phyloP scores from a whole-genome alignment of 2,329 filamentous ascomycete species.

The Penicillium sclerotigenum region DNA sequence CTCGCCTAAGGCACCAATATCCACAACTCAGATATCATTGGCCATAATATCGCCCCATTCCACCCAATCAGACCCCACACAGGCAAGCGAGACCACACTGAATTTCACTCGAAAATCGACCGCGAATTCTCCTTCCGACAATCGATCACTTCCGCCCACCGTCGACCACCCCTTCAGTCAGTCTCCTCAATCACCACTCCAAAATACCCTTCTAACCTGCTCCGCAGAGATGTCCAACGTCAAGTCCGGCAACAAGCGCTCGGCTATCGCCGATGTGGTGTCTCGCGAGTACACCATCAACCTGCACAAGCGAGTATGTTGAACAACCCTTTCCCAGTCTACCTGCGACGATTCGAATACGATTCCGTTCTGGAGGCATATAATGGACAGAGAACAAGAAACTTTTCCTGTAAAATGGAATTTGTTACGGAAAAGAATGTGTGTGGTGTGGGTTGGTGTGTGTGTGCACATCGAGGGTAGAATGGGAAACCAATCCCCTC shows the following conservation, averaged over 20 bases:
- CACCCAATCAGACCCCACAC: constrained; percentile 29
- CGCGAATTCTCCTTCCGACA: constrained; percentile 27
- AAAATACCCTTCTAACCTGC: constrained; percentile 12
- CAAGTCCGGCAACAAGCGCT: constrained; percentile 75
- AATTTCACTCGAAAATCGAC: constrained; percentile 32
- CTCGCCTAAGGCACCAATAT: constrained; percentile 5
- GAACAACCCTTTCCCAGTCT: constrained; percentile 23
- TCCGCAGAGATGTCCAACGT: constrained; percentile 62
- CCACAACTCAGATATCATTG: not conserved
- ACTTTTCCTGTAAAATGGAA: constrained; percentile 21
- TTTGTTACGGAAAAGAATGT: constrained; percentile 18
- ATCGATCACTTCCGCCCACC: constrained; percentile 40
- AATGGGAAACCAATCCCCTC: constrained; percentile 6
- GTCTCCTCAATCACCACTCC: constrained; percentile 15
- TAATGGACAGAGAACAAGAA: constrained; percentile 36
- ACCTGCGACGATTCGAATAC: constrained; percentile 24
- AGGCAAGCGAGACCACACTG: constrained; percentile 40
- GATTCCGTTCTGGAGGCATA: constrained; percentile 25
- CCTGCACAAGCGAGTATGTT: constrained; percentile 97
- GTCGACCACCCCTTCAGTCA: constrained; percentile 40
- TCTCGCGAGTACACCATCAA: constrained; percentile 99
- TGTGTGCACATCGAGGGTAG: not conserved
- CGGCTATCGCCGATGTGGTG: constrained; percentile 98
- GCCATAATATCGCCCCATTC: not conserved
- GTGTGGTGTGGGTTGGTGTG: constrained; percentile 12